phyloP scores from a whole-genome alignment of 2,329 filamentous ascomycete species.

The Clonostachys solani region DNA sequence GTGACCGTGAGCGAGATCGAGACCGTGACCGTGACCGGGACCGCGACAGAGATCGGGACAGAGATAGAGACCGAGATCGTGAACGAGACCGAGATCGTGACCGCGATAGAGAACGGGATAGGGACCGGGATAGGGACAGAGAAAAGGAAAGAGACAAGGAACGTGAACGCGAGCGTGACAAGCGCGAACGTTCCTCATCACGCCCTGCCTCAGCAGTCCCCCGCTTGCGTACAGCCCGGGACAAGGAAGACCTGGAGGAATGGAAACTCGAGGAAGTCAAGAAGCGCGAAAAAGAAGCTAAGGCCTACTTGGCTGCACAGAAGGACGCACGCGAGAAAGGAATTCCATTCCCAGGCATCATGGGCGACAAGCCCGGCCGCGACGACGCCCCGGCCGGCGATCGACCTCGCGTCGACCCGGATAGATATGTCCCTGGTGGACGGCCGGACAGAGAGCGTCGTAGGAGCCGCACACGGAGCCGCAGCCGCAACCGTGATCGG shows the following conservation, averaged over 20 bases:
- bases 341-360: slow-evolving; percentile 50
- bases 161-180: slow-evolving; percentile 8
- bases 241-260: slow-evolving; percentile 45
- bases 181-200: slow-evolving; percentile 32
- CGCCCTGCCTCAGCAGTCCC: slow-evolving; percentile 22
- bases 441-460: slow-evolving; percentile 28
- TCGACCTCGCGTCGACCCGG: slow-evolving; percentile 8
- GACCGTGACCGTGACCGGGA: slow-evolving; percentile 26
- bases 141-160: slow-evolving; percentile 20
- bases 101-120: slow-evolving; percentile 12
- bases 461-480: slow-evolving; percentile 26
- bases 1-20: slow-evolving; percentile 17
- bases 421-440: slow-evolving; percentile 41
- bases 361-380: neutral
- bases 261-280: slow-evolving; percentile 60
- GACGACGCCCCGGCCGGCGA: neutral
- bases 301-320: slow-evolving; percentile 58
- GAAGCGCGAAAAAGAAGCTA: slow-evolving; percentile 60
- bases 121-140: slow-evolving; percentile 11
- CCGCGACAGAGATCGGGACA: slow-evolving; percentile 31
- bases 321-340: slow-evolving; percentile 57
- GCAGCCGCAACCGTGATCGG: slow-evolving; percentile 18
- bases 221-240: slow-evolving; percentile 14
- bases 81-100: slow-evolving; percentile 15
- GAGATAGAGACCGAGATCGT: slow-evolving; percentile 17